These are phyloP conservation scores for Xylariaceae sp. DNA, from an alignment of 2,329 filamentous ascomycete species.

Conservation along the genomic window DNA sequence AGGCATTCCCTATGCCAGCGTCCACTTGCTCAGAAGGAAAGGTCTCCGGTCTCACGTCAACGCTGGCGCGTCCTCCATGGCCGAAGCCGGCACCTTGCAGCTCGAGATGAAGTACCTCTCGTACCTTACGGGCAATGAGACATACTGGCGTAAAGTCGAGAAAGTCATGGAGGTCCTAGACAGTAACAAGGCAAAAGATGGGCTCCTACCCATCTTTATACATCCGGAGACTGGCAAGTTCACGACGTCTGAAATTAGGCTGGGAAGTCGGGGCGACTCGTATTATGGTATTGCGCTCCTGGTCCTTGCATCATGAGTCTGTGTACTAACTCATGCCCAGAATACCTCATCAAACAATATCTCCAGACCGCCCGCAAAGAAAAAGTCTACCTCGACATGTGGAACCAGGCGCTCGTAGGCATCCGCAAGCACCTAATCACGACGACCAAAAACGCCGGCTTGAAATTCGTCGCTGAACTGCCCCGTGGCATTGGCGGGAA, in stretches of 20 bases:
- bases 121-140: conserved; percentile 81
- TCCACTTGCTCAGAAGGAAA: conserved; percentile 70
- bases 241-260: conserved; percentile 73
- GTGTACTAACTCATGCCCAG: not conserved
- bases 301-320: not conserved
- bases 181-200: conserved; percentile 67
- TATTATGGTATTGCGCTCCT: conserved; percentile 61
- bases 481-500: conserved; percentile 63
- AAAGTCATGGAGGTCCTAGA: conserved; percentile 85
- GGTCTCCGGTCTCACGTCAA: conserved; percentile 79
- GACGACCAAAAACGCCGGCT: conserved; percentile 69
- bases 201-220: conserved; percentile 85
- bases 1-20: conserved; percentile 81
- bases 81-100: conserved; percentile 84
- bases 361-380: conserved; percentile 83
- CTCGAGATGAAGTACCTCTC: conserved; percentile 96
- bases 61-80: conserved; percentile 80
- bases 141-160: conserved; percentile 86
- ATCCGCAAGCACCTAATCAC: conserved; percentile 85
- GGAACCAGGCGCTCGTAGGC: conserved; percentile 74
- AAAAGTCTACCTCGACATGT: conserved; percentile 80
- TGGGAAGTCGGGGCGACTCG: conserved; percentile 88
- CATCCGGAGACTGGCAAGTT: conserved; percentile 73
- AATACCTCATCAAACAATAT: conserved; percentile 97
- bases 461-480: conserved; percentile 81